Evolutionary conservation across 2,329 filamentous ascomycete genomes (phyloP).

Genomic region (Talaromyces piceae): DNA sequence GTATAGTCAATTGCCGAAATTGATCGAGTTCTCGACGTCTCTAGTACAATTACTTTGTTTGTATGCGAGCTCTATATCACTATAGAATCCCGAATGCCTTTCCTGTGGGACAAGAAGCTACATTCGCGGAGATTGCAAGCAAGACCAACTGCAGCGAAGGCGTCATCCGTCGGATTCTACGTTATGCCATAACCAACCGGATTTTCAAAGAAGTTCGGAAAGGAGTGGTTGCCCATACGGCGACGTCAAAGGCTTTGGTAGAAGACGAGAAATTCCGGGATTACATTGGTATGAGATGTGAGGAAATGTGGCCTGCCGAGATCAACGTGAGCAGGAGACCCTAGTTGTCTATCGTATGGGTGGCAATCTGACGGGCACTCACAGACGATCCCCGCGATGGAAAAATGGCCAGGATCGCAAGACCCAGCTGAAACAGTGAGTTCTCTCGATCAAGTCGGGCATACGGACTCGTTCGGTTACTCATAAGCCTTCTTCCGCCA

Average conservation of each 20-base stretch:
- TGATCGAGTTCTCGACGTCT: not conserved
- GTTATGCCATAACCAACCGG: conserved; percentile 6
- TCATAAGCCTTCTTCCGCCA: not conserved
- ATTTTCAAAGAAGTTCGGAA: conserved; percentile 6
- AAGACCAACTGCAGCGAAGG: not conserved
- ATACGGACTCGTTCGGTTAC: not conserved
- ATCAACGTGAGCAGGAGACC: not conserved
- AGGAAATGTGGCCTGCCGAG: conserved; percentile 11
- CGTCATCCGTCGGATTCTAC: conserved; percentile 5
- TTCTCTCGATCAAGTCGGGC: not conserved
- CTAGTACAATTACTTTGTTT: not conserved
- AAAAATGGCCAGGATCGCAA: conserved; percentile 10
- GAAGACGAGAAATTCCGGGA: conserved; percentile 1
- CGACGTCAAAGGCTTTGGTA: conserved; percentile 5
- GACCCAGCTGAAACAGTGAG: conserved; percentile 6
- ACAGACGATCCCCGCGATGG: not conserved
- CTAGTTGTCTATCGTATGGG: not conserved
- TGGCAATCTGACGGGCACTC: not conserved
- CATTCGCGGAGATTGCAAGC: conserved; percentile 6
- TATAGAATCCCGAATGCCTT: not conserved
- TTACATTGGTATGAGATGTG: conserved; percentile 6
- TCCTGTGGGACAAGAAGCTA: conserved; percentile 1
- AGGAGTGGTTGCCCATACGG: conserved; percentile 8
- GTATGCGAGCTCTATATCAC: not conserved
- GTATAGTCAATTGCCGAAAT: too few species aligned